Evolutionary conservation across 2,329 filamentous ascomycete species (phyloP).

Genomic region (Myriosclerotinia scirpicola): DNA sequence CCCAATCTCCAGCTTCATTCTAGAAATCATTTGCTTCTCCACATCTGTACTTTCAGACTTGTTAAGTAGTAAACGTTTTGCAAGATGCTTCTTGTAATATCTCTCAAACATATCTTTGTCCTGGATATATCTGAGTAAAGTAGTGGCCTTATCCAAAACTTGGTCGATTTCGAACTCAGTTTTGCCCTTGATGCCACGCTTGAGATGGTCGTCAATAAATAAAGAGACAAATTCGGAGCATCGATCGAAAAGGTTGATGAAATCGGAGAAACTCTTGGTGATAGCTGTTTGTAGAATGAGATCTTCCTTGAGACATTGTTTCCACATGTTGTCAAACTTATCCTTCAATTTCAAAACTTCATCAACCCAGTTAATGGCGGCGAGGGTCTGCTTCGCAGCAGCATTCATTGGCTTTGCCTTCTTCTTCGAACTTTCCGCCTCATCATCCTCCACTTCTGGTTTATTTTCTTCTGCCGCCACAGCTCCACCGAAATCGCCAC

Average conservation of each 20-base stretch:
- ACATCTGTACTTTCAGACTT: slow-evolving; percentile 89
- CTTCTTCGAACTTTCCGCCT: slow-evolving; percentile 44
- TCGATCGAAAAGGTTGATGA: slow-evolving; percentile 86
- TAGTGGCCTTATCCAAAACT: slow-evolving; percentile 85
- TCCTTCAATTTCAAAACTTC: slow-evolving; percentile 83
- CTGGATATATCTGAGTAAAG: slow-evolving; percentile 80
- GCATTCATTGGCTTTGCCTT: slow-evolving; percentile 53
- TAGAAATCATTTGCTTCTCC: slow-evolving; percentile 91
- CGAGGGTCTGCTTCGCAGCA: slow-evolving; percentile 76
- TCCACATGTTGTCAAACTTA: slow-evolving; percentile 83
- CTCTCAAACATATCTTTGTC: slow-evolving; percentile 95
- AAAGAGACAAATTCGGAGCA: slow-evolving; percentile 91
- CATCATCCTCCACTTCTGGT: slow-evolving; percentile 45
- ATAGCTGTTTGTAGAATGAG: slow-evolving; percentile 77
- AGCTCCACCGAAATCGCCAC: slow-evolving; percentile 52
- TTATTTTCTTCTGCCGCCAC: slow-evolving; percentile 41
- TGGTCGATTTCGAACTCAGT: slow-evolving; percentile 83
- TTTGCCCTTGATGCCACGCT: slow-evolving; percentile 90
- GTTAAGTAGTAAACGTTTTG: slow-evolving; percentile 79
- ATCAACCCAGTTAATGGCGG: slow-evolving; percentile 93
- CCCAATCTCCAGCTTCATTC: slow-evolving; percentile 96
- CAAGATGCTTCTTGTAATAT: slow-evolving; percentile 97
- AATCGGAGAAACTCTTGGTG: slow-evolving; percentile 83
- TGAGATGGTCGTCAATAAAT: slow-evolving; percentile 95
- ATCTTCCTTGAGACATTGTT: slow-evolving; percentile 70